These are phyloP conservation scores for Aegilops longissima DNA, from an alignment of 176 grass and related monocot species.

Conservation along the genomic window DNA sequence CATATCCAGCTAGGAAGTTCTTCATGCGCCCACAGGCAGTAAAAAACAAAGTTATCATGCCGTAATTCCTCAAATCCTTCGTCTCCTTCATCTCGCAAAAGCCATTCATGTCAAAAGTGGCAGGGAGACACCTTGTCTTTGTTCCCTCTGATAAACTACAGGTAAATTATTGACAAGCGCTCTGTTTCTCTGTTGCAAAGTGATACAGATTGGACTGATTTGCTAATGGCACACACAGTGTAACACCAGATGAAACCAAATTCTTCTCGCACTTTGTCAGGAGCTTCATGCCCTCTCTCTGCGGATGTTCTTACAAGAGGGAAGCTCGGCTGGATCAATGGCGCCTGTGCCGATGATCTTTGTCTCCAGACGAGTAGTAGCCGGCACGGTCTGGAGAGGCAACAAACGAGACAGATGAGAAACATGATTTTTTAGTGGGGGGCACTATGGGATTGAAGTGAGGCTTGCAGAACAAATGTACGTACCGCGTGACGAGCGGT, in stretches of 20 bases:
- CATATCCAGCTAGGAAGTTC: neutral
- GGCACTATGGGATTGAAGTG: neutral
- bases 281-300: neutral
- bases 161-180: neutral
- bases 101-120: neutral
- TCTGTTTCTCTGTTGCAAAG: neutral
- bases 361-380: conserved; percentile 68
- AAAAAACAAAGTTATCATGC: neutral
- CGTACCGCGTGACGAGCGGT: conserved; percentile 69
- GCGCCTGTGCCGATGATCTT: conserved; percentile 61
- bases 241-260: neutral
- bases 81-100: neutral
- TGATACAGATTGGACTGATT: neutral
- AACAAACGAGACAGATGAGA: conserved; percentile 14
- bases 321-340: conserved; percentile 24
- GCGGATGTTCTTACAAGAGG: neutral
- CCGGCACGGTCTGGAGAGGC: conserved; percentile 50
- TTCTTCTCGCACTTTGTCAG: neutral
- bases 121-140: neutral
- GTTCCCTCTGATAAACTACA: neutral
- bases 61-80: too few species aligned
- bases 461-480: conserved; percentile 21
- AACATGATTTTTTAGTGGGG: neutral
- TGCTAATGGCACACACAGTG: neutral
- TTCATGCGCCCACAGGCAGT: neutral